These are phyloP conservation scores for Mycena pura DNA, from an alignment of 768 basidiomycete species.

Conservation along the genomic window DNA sequence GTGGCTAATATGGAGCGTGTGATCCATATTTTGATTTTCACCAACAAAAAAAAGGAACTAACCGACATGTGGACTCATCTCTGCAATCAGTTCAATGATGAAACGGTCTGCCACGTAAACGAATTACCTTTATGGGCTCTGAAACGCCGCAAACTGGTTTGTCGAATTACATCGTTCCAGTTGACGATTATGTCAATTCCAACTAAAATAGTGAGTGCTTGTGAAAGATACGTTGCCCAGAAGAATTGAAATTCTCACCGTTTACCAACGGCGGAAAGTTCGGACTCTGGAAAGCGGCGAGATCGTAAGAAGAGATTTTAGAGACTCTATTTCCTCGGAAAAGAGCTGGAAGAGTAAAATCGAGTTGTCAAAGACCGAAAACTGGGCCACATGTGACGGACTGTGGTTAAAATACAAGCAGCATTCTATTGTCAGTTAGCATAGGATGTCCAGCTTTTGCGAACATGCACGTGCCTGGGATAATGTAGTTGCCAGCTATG, in stretches of 20 bases:
- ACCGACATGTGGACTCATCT: constrained; percentile 85
- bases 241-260: constrained; percentile 47
- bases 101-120: neutral
- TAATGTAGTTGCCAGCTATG: constrained; percentile 89
- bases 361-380: neutral
- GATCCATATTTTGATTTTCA: neutral
- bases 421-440: constrained; percentile 59
- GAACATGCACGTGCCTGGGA: constrained; percentile 68
- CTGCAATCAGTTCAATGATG: constrained; percentile 47
- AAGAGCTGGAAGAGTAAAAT: constrained; percentile 44
- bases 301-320: constrained; percentile 81
- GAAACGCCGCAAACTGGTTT: constrained; percentile 80
- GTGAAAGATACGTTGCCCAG: constrained; percentile 9
- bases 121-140: constrained; percentile 81
- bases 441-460: neutral
- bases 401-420: constrained; percentile 89
- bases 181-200: constrained; percentile 91
- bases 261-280: constrained; percentile 85
- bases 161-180: constrained; percentile 87
- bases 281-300: constrained; percentile 85
- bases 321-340: constrained; percentile 87
- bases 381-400: neutral
- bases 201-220: constrained; percentile 50
- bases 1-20: constrained; percentile 58
- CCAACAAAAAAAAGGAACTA: constrained; percentile 31